A percentile compares a stretch with the other conserved stretches of the same genome.
phyloP scores from a whole-genome alignment of 768 basidiomycete genomes.

The Suillus occidentalis region DNA sequence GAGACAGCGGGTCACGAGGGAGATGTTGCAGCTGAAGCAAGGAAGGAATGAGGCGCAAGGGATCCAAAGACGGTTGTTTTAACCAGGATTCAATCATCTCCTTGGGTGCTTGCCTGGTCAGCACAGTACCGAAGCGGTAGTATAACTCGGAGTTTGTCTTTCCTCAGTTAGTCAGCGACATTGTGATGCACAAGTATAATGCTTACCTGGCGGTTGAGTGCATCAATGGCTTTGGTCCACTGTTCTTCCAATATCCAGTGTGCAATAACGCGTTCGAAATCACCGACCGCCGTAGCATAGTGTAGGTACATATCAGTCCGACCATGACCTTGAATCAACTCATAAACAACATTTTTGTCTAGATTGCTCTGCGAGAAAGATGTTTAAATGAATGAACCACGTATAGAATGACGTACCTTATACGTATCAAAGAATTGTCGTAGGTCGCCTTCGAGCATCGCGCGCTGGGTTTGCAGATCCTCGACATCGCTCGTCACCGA shows the following conservation, averaged over 20 bases:
- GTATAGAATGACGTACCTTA: slow-evolving; percentile 53
- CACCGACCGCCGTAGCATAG: slow-evolving; percentile 81
- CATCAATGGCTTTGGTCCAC: slow-evolving; percentile 87
- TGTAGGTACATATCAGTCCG: slow-evolving; percentile 90
- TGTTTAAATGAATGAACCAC: slow-evolving; percentile 1
- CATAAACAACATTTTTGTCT: slow-evolving; percentile 83
- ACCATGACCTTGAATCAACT: slow-evolving; percentile 92
- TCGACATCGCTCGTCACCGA: slow-evolving; percentile 78
- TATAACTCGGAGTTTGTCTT: slow-evolving; percentile 87
- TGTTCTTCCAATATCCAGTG: slow-evolving; percentile 93
- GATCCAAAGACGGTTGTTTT: slow-evolving; percentile 75
- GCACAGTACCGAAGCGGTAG: slow-evolving; percentile 87
- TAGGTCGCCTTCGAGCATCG: slow-evolving; percentile 89
- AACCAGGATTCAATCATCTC: slow-evolving; percentile 94
- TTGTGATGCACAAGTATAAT: slow-evolving; percentile 4
- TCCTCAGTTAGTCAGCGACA: slow-evolving; percentile 7
- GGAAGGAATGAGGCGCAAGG: slow-evolving; percentile 85
- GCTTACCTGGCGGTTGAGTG: slow-evolving; percentile 84
- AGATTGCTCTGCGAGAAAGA: slow-evolving; percentile 65
- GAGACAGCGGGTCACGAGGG: slow-evolving; percentile 67
- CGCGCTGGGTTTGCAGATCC: slow-evolving; percentile 76
- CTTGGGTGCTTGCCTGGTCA: slow-evolving; percentile 84
- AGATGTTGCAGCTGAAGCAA: slow-evolving; percentile 78
- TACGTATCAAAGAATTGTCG: slow-evolving; percentile 92
- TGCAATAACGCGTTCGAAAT: slow-evolving; percentile 81